Evolutionary conservation across 2,329 filamentous ascomycete species (phyloP).

Genomic region (Hymenoscyphus scutula): DNA sequence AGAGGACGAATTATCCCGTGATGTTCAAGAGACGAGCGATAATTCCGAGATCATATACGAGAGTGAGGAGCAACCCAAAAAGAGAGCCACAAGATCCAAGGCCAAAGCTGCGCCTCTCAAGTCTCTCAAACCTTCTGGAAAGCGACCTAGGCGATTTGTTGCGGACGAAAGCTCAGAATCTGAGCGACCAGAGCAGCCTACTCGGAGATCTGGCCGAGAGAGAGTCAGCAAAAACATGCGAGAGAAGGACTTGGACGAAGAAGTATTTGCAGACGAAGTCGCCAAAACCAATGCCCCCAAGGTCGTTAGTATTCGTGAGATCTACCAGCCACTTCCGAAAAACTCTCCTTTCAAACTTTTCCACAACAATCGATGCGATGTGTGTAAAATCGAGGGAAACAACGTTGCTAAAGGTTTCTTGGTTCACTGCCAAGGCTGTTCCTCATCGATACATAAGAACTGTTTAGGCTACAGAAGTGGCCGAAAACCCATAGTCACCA

Average conservation of each 20-base stretch:
- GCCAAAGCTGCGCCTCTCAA: slow-evolving; percentile 11
- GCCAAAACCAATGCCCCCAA: slow-evolving; percentile 48
- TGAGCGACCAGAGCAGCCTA: slow-evolving; percentile 27
- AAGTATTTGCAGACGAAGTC: slow-evolving; percentile 50
- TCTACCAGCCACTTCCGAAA: slow-evolving; percentile 62
- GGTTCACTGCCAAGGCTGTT: slow-evolving; percentile 90
- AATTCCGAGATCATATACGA: slow-evolving; percentile 53
- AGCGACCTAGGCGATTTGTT: slow-evolving; percentile 13
- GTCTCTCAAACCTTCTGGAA: slow-evolving; percentile 14
- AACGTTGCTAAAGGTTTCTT: slow-evolving; percentile 61
- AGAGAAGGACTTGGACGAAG: slow-evolving; percentile 49
- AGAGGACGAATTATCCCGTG: slow-evolving; percentile 28
- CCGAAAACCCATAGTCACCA: slow-evolving; percentile 88
- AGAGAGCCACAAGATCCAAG: slow-evolving; percentile 13
- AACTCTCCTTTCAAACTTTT: slow-evolving; percentile 65
- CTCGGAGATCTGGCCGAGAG: slow-evolving; percentile 38
- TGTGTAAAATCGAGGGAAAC: slow-evolving; percentile 59
- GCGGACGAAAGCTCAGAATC: slow-evolving; percentile 17
- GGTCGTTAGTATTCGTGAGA: slow-evolving; percentile 66
- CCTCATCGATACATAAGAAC: slow-evolving; percentile 73
- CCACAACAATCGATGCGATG: slow-evolving; percentile 71
- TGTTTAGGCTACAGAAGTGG: slow-evolving; percentile 73
- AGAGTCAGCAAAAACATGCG: slow-evolving; percentile 41
- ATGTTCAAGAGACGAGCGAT: slow-evolving; percentile 31
- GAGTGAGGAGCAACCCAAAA: slow-evolving; percentile 37